Evolutionary conservation across 352 stramenopile species (phyloP).

Genomic region (Globisporangium abappressorium): DNA sequence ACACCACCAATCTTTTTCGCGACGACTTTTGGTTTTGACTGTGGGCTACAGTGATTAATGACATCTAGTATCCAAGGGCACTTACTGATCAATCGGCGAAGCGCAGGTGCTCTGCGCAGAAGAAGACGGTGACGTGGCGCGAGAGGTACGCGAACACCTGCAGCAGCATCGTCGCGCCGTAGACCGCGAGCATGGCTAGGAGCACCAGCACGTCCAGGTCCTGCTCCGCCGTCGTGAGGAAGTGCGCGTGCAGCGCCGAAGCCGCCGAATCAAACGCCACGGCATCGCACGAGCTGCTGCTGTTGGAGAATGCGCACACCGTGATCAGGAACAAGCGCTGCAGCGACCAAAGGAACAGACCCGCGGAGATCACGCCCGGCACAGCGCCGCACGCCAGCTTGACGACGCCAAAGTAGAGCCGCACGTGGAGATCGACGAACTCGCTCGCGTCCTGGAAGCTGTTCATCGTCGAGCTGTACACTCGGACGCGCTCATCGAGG

Average conservation of each 20-base stretch:
- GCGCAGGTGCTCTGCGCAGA: slow-evolving; percentile 65
- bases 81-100: slow-evolving; percentile 12
- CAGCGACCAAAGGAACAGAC: slow-evolving; percentile 49
- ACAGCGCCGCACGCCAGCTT: slow-evolving; percentile 55
- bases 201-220: slow-evolving; percentile 47
- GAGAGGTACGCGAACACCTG: slow-evolving; percentile 55
- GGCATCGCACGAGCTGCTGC: slow-evolving; percentile 1
- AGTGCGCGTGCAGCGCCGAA: not conserved
- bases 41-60: not conserved
- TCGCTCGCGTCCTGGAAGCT: slow-evolving; percentile 29
- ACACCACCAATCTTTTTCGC: not conserved
- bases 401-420: slow-evolving; percentile 51
- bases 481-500: slow-evolving; percentile 37
- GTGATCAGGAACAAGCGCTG: slow-evolving; percentile 27
- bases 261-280: not conserved
- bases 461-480: slow-evolving; percentile 38
- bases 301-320: slow-evolving; percentile 18
- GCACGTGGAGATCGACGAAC: slow-evolving; percentile 39
- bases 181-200: slow-evolving; percentile 41
- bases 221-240: slow-evolving; percentile 9
- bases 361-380: slow-evolving; percentile 34
- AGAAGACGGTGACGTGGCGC: slow-evolving; percentile 64
- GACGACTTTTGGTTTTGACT: not conserved
- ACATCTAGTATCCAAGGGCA: not conserved
- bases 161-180: slow-evolving; percentile 46